phyloP scores from a whole-genome alignment of 495 filamentous ascomycete genomes.

The Bombardia bombarda region DNA sequence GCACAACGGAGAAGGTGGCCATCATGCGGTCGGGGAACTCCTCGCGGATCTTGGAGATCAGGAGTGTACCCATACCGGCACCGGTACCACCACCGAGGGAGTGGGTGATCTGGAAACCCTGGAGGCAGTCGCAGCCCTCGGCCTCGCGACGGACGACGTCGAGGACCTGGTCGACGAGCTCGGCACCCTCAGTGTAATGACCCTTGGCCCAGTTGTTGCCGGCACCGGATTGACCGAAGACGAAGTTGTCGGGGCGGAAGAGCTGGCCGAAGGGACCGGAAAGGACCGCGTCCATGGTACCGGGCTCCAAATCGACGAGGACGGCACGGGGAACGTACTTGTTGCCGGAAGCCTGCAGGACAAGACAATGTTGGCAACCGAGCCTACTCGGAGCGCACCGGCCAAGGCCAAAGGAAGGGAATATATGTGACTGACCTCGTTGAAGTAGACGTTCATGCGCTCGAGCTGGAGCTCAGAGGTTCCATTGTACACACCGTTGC shows the following conservation, averaged over 20 bases:
- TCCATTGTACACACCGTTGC: slow-evolving; percentile 77
- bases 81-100: slow-evolving; percentile 99
- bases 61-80: slow-evolving; percentile 98
- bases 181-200: slow-evolving; percentile 99
- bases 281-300: slow-evolving; percentile 99
- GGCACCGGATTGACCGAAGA: slow-evolving; percentile 98
- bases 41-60: slow-evolving; percentile 99
- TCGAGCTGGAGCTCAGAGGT: slow-evolving; percentile 97
- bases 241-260: slow-evolving; percentile 99
- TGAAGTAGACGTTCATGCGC: slow-evolving; percentile 99
- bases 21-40: slow-evolving; percentile 99
- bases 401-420: no score
- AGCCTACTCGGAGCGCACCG: no score
- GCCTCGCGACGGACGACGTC: slow-evolving; percentile 99
- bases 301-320: slow-evolving; percentile 97
- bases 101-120: slow-evolving; percentile 99
- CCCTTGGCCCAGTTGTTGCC: slow-evolving; percentile 99
- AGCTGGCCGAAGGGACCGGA: slow-evolving; percentile 98
- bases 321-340: slow-evolving; percentile 99
- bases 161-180: slow-evolving; percentile 96
- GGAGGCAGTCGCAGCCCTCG: slow-evolving; percentile 98
- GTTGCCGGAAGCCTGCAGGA: slow-evolving; percentile 73
- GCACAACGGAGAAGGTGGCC: slow-evolving; percentile 99
- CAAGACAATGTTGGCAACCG: slow-evolving; percentile 1
- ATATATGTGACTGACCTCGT: slow-evolving; percentile 70